These are phyloP conservation scores for Rubroboletus pulcherrimus DNA, from an alignment of 768 basidiomycete genomes.

Conservation along the genomic window DNA sequence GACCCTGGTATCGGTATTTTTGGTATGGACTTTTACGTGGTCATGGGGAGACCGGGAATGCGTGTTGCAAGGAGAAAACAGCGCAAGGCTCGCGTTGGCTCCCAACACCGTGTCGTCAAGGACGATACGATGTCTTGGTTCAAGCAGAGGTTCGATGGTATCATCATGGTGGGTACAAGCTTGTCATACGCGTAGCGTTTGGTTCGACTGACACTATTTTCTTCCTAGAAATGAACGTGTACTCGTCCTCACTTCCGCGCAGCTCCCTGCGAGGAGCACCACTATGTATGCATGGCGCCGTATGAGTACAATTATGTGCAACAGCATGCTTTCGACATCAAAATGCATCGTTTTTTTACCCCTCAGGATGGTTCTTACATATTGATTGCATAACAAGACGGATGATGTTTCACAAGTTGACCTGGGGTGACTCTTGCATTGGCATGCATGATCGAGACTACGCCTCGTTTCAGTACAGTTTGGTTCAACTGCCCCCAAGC, in stretches of 20 bases:
- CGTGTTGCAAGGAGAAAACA: conserved; percentile 90
- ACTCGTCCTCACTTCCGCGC: background rate
- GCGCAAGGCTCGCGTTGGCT: conserved; percentile 83
- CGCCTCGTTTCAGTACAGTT: background rate
- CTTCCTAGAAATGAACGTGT: conserved; percentile 26
- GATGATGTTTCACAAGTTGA: background rate
- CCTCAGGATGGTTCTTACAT: background rate
- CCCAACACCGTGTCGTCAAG: conserved; percentile 87
- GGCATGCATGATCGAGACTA: background rate
- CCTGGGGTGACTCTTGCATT: no score
- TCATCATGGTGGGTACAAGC: conserved; percentile 72
- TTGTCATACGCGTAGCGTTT: background rate
- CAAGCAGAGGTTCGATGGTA: conserved; percentile 99
- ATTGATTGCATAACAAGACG: background rate
- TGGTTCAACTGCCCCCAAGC: no score
- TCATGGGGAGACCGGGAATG: conserved; percentile 94
- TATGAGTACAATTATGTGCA: conserved; percentile 27
- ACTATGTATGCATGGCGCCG: conserved; percentile 23
- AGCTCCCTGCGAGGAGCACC: conserved; percentile 2
- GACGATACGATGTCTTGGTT: conserved; percentile 98
- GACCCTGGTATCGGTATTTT: conserved; percentile 99
- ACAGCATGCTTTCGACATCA: conserved; percentile 20
- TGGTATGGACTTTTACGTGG: conserved; percentile 98
- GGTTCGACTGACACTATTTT: background rate
- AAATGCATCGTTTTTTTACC: conserved; percentile 15